Conservation (phyloP, 2,329 filamentous ascomycete genomes). For the Fusarium lyarnte region DNA sequence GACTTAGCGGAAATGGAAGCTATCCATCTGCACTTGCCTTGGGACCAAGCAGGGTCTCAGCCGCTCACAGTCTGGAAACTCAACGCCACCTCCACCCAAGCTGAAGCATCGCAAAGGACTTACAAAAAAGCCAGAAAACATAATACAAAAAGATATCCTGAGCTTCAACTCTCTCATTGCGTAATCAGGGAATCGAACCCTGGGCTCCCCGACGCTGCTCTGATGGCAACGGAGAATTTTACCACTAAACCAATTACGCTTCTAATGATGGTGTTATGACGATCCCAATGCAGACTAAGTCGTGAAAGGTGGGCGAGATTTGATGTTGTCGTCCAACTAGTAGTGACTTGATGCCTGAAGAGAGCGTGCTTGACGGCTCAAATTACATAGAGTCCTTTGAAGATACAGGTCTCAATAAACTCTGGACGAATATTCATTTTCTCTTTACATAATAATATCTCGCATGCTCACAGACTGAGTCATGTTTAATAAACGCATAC, state of each 20-base stretch:
- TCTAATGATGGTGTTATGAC: accelerated
- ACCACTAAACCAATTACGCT: not conserved
- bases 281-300: not conserved
- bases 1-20: not conserved
- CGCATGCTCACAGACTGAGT: too few species aligned
- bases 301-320: accelerated
- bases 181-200: not conserved
- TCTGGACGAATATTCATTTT: too few species aligned
- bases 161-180: not conserved
- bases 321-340: too few species aligned
- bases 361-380: not conserved
- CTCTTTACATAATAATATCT: accelerated
- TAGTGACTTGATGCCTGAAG: not conserved
- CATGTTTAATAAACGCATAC: accelerated
- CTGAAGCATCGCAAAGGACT: not conserved
- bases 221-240: not conserved
- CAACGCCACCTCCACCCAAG: accelerated
- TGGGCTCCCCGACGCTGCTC: not conserved
- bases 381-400: not conserved
- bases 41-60: not conserved
- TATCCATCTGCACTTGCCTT: not conserved
- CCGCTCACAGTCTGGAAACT: accelerated
- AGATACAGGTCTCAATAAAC: not conserved
- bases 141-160: not conserved
- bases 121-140: accelerated